Percentiles rank a stretch among this genome's conserved stretches.
Conservation (phyloP, 1,284 basidiomycete genomes). For the Volvariella volvacea region DNA sequence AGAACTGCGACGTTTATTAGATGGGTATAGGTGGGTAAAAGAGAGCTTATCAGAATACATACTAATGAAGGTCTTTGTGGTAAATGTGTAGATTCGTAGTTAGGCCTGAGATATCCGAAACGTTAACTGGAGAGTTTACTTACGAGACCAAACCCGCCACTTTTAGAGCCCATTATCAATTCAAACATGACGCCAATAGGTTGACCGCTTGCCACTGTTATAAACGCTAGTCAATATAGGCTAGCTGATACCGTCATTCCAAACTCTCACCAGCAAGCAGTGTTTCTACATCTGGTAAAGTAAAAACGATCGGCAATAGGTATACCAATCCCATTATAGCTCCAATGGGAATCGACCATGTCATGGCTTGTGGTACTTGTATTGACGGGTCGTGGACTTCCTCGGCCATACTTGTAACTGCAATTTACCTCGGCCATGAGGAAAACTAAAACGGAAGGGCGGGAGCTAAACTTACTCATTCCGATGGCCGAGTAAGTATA, state of each 20-base stretch:
- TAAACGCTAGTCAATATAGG: neutral
- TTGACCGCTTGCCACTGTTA: conserved; percentile 49
- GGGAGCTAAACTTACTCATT: conserved; percentile 33
- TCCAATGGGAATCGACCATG: conserved; percentile 59
- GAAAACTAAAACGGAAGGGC: neutral
- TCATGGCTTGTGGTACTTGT: conserved; percentile 54
- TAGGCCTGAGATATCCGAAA: no score
- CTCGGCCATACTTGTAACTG: conserved; percentile 57
- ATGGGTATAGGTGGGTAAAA: no score
- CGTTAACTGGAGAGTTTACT: conserved; percentile 10
- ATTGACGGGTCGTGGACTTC: conserved; percentile 53
- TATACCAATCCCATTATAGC: conserved; percentile 52
- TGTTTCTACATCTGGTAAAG: conserved; percentile 47
- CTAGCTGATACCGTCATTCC: neutral
- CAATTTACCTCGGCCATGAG: neutral
- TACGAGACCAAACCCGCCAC: conserved; percentile 59
- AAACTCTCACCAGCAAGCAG: conserved; percentile 40
- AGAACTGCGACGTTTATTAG: conserved; percentile 31
- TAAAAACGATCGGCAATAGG: conserved; percentile 65
- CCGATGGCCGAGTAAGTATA: conserved; percentile 47
- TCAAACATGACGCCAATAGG: conserved; percentile 64
- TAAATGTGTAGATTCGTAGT: no score
- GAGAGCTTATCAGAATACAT: no score
- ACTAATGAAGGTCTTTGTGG: no score
- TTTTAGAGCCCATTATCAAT: conserved; percentile 52